phyloP scores from a whole-genome alignment of 441 rosid species.

The Adansonia grandidieri region DNA sequence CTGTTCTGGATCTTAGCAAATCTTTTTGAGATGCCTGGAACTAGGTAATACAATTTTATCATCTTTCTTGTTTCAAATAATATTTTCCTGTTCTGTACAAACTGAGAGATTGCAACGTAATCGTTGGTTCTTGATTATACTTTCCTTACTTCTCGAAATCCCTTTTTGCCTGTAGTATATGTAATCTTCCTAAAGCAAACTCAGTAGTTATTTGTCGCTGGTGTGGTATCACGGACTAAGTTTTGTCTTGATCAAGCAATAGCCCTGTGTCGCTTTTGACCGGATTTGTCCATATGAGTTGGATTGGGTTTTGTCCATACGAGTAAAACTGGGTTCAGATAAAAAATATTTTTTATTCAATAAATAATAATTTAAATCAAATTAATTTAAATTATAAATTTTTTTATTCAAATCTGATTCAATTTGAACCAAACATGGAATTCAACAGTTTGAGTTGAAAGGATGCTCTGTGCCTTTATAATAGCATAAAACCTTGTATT shows the following conservation, averaged over 20 bases:
- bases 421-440: too few species aligned
- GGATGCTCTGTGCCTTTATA: too few species aligned
- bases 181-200: not conserved
- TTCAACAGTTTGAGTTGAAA: too few species aligned
- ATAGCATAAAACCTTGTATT: not conserved
- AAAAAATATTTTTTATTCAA: too few species aligned
- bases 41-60: slow-evolving; percentile 25
- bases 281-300: too few species aligned
- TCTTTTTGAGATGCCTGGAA: slow-evolving; percentile 20
- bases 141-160: not conserved
- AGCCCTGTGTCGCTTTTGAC: not conserved
- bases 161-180: slow-evolving; percentile 33
- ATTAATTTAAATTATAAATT: too few species aligned
- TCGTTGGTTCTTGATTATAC: slow-evolving; percentile 64
- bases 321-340: too few species aligned
- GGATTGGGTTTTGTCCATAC: too few species aligned
- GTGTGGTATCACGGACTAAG: not conserved
- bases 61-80: slow-evolving; percentile 25
- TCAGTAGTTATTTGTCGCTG: not conserved
- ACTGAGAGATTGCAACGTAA: slow-evolving; percentile 43
- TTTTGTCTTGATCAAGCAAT: not conserved
- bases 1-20: not conserved
- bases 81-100: slow-evolving; percentile 4
- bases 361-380: too few species aligned
- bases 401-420: too few species aligned